Evolutionary conservation across 1,284 basidiomycete genomes (phyloP), one percentile per base, ranked within the genome.

Genomic region (Butyriboletus regius): DNA sequence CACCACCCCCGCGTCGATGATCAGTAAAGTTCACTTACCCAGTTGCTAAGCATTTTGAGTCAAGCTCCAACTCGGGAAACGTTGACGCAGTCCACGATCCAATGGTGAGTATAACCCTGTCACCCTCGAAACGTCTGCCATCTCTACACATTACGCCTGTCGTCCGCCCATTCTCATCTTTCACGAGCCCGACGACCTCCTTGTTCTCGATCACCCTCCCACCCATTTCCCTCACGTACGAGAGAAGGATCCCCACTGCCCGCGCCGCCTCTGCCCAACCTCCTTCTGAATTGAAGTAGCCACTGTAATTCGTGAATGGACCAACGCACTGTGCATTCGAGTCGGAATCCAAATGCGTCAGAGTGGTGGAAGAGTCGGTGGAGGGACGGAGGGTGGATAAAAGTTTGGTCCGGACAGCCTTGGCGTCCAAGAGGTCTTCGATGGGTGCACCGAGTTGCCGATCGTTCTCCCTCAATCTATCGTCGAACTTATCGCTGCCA

Each of bases 201-300:
- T 81, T 82, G 7, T 80, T 79, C 0, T 75, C 60, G 4, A 83
- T 43, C 20, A 94, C 70, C 20, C 69, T 74, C 0, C 82, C 88
- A 0, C 83, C 84, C n/a, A 83, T 71, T 6, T 70, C 59, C 8
- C 60, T 60, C 4, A 93, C 82, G 49, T 75, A 77, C 33, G 70
- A 64, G 46, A 86, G 77, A 51, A 89, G 69, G 12, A 78, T 68
- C 7, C 70, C 61, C 7, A 90, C 66, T 2, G 85, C 89, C 57
- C 83, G 78, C 2, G 78, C 75, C 2, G 92, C 88, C 62, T 86
- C 77, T 2, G 81, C 89, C 93, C 93, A 97, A 4, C 93, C 93
- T 1, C 86, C 82, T 34, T 88, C 81, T 2, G 70, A 72, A 63
- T 93, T 95, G 43, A 85, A 60, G 63, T 89, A 94, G 0, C 81